Evolutionary conservation across 371 early-diverging fungal genomes (phyloP), one percentile per base, ranked within the genome.

Genomic region (Syncephalis plumigaleata): DNA sequence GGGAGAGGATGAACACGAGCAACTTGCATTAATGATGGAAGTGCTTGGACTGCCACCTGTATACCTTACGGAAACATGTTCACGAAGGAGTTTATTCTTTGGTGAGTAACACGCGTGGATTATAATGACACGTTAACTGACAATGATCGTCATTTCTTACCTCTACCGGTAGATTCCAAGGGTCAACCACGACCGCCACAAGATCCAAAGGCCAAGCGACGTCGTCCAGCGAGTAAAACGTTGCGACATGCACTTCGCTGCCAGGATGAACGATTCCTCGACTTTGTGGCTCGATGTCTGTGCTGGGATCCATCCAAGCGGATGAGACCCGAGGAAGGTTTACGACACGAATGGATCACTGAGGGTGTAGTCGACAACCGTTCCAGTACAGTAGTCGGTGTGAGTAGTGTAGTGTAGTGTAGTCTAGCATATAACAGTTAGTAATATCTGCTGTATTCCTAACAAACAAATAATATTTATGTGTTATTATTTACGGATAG

Each of bases 1-100:
- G 5, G 97, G 96, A 9, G 91, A 91, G 57, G 87, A 90, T 54
- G 97, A 98, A 59, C 80, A 80, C 45, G 94, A 98, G 54, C 93
- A 95, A 60, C 58, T 93, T 36, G 67, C 79, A 9, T 88, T 91
- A 64, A 89, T 96, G 42, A 87, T 94, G 82, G 93, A 97, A 61
- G 63, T 91, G 22, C 66, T 82, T 46, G 93, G 93, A 1, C 64
- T 83, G 8, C 94, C 93, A 9, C 75, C 74, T 2, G 59, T 63
- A 22, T 77, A 79, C 45, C 56, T 94, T 17, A 61, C 94, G 20
- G 82, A 81, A 36, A 66, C 68, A 27, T 86, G 84, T 45, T 69
- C 79, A 36, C 70, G 94, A 48, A 72, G 76, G 38, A 79, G 80
- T 43, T 56, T 82, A n/a, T 95, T 91, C 57, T 93, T 92, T 55